Evolutionary conservation across 1,284 basidiomycete species (phyloP).

Genomic region (Rhodotorula sp.): DNA sequence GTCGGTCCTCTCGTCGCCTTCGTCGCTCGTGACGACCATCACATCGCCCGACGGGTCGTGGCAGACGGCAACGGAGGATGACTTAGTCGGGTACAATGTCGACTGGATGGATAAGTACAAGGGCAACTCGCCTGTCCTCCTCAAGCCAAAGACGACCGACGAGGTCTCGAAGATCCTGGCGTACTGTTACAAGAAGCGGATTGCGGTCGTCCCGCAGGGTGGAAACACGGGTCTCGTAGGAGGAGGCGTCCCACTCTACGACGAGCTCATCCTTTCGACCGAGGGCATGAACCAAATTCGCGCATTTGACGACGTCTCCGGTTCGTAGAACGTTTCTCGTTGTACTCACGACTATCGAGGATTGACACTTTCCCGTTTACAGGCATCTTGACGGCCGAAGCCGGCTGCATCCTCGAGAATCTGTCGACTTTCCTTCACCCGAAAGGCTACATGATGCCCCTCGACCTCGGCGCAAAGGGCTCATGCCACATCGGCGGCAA

Average conservation of each 20-base stretch:
- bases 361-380: neutral
- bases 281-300: conserved; percentile 79
- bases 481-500: conserved; percentile 99
- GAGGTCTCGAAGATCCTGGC: conserved; percentile 80
- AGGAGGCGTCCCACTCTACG: conserved; percentile 85
- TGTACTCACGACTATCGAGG: too few relatives aligned
- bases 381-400: conserved; percentile 65
- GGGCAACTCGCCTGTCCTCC: conserved; percentile 75
- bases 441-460: conserved; percentile 92
- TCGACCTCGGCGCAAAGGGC: conserved; percentile 97
- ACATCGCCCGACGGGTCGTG: conserved; percentile 29
- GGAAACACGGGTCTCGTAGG: conserved; percentile 97
- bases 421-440: conserved; percentile 83
- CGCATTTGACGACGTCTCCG: conserved; percentile 87
- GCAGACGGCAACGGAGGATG: conserved; percentile 47
- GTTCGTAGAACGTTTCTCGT: conserved; percentile 51
- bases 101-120: conserved; percentile 99
- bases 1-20: conserved; percentile 51
- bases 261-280: conserved; percentile 85
- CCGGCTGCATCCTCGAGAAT: conserved; percentile 90
- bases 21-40: conserved; percentile 53
- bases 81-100: conserved; percentile 77
- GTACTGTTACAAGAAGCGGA: conserved; percentile 73
- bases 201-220: conserved; percentile 92
- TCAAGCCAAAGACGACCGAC: conserved; percentile 82